Evolutionary conservation across 257 asterid genomes (phyloP), one percentile per base, ranked within the genome.

Genomic region (Plantago major): DNA sequence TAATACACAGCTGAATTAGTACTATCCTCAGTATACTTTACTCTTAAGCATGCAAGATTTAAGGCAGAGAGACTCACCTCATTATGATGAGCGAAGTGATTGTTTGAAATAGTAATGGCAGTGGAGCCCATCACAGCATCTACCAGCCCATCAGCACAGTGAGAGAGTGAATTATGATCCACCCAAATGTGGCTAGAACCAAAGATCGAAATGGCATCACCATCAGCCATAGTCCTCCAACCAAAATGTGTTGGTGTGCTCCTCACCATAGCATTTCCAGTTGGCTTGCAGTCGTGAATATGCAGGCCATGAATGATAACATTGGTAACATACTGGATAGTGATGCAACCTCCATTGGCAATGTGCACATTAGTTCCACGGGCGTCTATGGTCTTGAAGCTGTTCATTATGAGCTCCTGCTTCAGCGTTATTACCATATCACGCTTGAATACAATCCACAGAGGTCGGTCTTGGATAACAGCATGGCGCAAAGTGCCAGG

Each of bases 91-190:
- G 97, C 82, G 58, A 90, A 85, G 67, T 83, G 78, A 58, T 87
- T 87, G 79, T 90, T 90, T 3, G 97, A 90, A 70, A 90, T 85
- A 71, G 97, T 87, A 48, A 90, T 78, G 6, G 96, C 90, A 17
- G 94, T 90, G 65, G 97, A 90, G 9, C 97, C 97, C 96, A 90
- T 90, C 42, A 90, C 86, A 66, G 97, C 97, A 68, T 90, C 97
- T 17, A 90, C 90, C 58, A 90, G 95, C 17, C 97, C 97, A 65
- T 90, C 97, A 13, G 96, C 95, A 18, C 97, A 90, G 53, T 84
- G 82, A 33, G 95, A 84, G 22, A 90, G 89, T 3, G 97, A 90
- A 58, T 87, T 87, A 60, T 90, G 97, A 67, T 90, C 97, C 5
- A 90, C 76, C 97, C 97, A 90, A n/a, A 90, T 56, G 56, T 90